Evolutionary conservation across 345 rosid genomes (phyloP), one percentile per base, ranked within the genome.

Genomic region (Aquilaria sinensis): DNA sequence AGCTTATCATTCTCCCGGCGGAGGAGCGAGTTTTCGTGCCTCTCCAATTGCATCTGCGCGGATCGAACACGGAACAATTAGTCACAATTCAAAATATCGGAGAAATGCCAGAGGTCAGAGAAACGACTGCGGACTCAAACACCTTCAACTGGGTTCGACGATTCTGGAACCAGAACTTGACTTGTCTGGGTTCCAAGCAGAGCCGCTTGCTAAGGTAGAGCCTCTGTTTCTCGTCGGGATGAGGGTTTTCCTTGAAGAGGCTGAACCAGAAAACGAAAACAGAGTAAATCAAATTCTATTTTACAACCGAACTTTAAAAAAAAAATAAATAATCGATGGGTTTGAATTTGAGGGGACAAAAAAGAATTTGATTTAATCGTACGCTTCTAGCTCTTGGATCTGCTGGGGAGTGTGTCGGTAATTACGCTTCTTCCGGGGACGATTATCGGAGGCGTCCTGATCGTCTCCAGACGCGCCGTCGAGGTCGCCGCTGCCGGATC

Each of bases 381-480:
- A 95, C 99, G 90, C 55, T 83, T 95, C 99, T 29, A 95, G 99
- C 32, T 95, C 99, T 73, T 91, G 99, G 89, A 95, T 95, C 87
- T 95, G 99, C 56, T 89, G 98, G 56, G 99, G 98, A 70, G 98
- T 95, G 86, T 95, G 99, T 77, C 99, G 98, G 87, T 95, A 97
- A 73, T 91, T 89, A 71, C 97, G 77, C 71, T 95, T 95, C 80
- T 95, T 95, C 64, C 85, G 74, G 0, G 97, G 97, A 70, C 90
- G 99, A 6, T 81, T 82, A 68, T 85, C 96, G 63, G 85, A 85
- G 33, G 85, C 93, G 68, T 95, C 99, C 70, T 72, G 96, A 60
- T 95, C 97, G 59, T 95, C 99, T 34, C 97, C 99, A 43, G 99
- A 95, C 68, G 70, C 91, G 5, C 96, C 97, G 60, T 91, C 96